phyloP scores from a whole-genome alignment of 106 monocot species.

The Apostasia ramifera region DNA sequence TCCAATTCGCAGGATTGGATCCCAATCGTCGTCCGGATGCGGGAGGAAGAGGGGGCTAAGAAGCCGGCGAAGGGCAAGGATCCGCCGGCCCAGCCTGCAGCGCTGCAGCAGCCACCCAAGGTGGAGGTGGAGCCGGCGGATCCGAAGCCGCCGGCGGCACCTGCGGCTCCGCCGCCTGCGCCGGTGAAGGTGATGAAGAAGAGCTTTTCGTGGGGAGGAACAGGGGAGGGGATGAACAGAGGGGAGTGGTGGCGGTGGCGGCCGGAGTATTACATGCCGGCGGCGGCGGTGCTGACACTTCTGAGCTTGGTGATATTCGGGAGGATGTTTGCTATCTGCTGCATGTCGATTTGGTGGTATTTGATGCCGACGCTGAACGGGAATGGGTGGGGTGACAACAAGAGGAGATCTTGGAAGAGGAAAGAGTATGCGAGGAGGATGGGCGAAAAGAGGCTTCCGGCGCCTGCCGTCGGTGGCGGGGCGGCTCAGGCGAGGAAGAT shows the following conservation, averaged over 20 bases:
- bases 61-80: not conserved
- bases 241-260: not conserved
- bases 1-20: slow-evolving; percentile 29
- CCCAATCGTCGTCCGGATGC: slow-evolving; percentile 25
- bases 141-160: not conserved
- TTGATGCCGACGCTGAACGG: slow-evolving; percentile 20
- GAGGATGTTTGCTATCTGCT: slow-evolving; percentile 51
- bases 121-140: not conserved
- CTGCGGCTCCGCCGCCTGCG: not conserved
- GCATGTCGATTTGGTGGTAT: slow-evolving; percentile 56
- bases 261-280: slow-evolving; percentile 11
- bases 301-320: slow-evolving; percentile 42
- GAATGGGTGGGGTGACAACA: not conserved
- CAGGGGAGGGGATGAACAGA: not conserved
- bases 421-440: not conserved
- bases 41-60: not conserved
- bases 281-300: slow-evolving; percentile 35
- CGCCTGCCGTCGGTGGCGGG: not conserved
- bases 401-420: not conserved
- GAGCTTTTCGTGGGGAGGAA: not conserved
- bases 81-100: not conserved
- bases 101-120: not conserved
- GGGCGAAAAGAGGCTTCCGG: not conserved
- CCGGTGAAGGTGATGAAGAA: too few species aligned
- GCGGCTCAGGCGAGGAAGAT: not conserved